These are phyloP conservation scores for Saccharomycopsis vini DNA, from an alignment of 805 yeast genomes.

Conservation along the genomic window DNA sequence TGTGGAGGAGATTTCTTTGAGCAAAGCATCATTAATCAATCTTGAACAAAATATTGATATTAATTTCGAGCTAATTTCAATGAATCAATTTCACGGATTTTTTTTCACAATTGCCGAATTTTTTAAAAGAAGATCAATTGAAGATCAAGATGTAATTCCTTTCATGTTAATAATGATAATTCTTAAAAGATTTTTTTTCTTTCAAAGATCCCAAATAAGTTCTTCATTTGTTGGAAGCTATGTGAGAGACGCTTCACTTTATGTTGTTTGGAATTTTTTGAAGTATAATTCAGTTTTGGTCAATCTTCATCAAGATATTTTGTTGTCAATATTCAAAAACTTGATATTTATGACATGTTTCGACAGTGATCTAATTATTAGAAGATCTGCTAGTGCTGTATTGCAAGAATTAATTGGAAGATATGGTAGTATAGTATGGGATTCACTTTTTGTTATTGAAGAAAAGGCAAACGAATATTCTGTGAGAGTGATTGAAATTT, in stretches of 20 bases:
- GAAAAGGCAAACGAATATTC: conserved; percentile 29
- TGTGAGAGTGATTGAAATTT: conserved; percentile 46
- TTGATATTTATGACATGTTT: conserved; percentile 49
- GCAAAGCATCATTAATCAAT: too few relatives aligned
- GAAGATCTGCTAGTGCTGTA: conserved; percentile 82
- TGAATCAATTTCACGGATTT: conserved; percentile 47
- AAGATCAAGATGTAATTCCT: conserved; percentile 29
- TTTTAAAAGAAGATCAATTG: conserved; percentile 22
- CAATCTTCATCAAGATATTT: conserved; percentile 20
- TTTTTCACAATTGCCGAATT: conserved; percentile 50
- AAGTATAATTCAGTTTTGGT: conserved; percentile 29
- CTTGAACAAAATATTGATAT: conserved; percentile 22
- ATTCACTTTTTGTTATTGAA: conserved; percentile 18
- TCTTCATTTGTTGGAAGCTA: conserved; percentile 50
- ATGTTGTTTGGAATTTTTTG: conserved; percentile 70
- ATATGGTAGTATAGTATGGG: conserved; percentile 39
- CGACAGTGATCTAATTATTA: conserved; percentile 64
- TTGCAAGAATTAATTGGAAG: conserved; percentile 81
- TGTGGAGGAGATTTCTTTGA: conserved; percentile 18
- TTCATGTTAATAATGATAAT: too few relatives aligned
- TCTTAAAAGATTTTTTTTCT: conserved; percentile 30
- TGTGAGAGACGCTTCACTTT: conserved; percentile 79
- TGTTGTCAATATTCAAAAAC: conserved; percentile 22
- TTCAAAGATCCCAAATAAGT: conserved; percentile 46
- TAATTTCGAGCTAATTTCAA: conserved; percentile 28